Evolutionary conservation across 2,329 filamentous ascomycete species (phyloP).

Genomic region (Pseudocercospora eumusae): DNA sequence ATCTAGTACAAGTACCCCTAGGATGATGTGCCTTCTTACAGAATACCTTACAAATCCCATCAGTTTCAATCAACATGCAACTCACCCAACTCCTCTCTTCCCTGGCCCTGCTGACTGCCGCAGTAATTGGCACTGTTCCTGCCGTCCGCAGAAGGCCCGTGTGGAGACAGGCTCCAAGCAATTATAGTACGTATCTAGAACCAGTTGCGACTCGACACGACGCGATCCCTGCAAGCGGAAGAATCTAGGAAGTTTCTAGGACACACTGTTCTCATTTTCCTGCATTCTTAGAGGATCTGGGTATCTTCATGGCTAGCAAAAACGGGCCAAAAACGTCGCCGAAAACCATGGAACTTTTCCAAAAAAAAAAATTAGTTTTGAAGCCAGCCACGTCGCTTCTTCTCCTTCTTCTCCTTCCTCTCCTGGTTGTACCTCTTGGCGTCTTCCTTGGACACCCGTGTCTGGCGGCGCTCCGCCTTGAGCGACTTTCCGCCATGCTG

Average conservation of each 20-base stretch:
- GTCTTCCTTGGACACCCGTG: constrained; percentile 82
- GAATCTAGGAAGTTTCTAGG: too few species aligned
- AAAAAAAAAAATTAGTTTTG: neutral
- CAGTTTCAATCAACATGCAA: too few species aligned
- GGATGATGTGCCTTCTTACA: too few species aligned
- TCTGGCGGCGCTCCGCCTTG: constrained; percentile 83
- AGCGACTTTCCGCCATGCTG: constrained; percentile 85
- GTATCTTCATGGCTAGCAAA: constrained; percentile 4
- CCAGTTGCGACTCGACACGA: neutral
- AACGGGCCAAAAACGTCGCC: neutral
- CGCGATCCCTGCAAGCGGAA: too few species aligned
- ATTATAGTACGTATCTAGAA: too few species aligned
- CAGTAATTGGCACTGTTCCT: too few species aligned
- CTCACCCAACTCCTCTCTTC: too few species aligned
- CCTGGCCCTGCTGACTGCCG: too few species aligned
- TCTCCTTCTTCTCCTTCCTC: constrained; percentile 83
- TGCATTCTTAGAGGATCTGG: neutral
- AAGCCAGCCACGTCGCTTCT: constrained; percentile 63
- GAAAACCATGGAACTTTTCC: neutral
- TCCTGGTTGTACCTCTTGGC: constrained; percentile 91
- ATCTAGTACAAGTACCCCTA: too few species aligned
- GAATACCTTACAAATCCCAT: too few species aligned
- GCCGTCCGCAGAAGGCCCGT: too few species aligned
- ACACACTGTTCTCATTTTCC: neutral
- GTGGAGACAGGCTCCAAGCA: too few species aligned